phyloP scores from a whole-genome alignment of 345 rosid genomes.

The Viola odorata region DNA sequence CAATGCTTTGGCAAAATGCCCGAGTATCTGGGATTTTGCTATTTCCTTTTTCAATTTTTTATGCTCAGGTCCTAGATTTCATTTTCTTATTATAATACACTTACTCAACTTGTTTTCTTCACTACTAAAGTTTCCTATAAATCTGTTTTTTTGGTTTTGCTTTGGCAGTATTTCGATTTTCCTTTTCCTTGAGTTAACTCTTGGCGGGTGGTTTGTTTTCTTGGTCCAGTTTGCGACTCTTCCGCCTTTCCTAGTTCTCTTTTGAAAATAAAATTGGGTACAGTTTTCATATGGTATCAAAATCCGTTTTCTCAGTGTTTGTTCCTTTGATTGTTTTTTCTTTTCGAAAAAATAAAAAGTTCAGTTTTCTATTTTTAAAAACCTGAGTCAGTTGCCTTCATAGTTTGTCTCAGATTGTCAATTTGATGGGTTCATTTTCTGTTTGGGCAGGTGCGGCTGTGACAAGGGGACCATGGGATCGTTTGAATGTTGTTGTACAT shows the following conservation, averaged over 20 bases:
- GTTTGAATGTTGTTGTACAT: conserved; percentile 53
- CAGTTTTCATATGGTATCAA: background rate
- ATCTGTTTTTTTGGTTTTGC: too few species aligned
- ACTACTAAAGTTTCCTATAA: too few species aligned
- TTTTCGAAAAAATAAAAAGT: too few species aligned
- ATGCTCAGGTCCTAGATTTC: background rate
- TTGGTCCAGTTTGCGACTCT: background rate
- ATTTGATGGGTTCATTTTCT: conserved; percentile 64
- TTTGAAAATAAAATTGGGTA: background rate
- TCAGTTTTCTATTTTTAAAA: conserved; percentile 6
- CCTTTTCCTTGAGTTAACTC: background rate
- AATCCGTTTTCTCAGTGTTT: too few species aligned
- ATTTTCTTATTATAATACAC: too few species aligned
- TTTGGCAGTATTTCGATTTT: background rate
- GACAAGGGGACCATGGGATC: conserved; percentile 58
- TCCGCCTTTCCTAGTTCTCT: background rate
- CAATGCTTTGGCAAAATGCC: background rate
- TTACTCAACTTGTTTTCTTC: too few species aligned
- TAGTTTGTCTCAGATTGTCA: conserved; percentile 34
- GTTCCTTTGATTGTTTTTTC: too few species aligned
- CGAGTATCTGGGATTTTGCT: background rate
- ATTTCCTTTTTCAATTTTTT: background rate
- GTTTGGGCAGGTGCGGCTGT: conserved; percentile 57
- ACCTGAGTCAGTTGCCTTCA: conserved; percentile 2
- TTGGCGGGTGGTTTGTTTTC: background rate